Base-by-base conservation (phyloP, 805 yeast genomes). In the Metahyphopichia silvanorum region DNA sequence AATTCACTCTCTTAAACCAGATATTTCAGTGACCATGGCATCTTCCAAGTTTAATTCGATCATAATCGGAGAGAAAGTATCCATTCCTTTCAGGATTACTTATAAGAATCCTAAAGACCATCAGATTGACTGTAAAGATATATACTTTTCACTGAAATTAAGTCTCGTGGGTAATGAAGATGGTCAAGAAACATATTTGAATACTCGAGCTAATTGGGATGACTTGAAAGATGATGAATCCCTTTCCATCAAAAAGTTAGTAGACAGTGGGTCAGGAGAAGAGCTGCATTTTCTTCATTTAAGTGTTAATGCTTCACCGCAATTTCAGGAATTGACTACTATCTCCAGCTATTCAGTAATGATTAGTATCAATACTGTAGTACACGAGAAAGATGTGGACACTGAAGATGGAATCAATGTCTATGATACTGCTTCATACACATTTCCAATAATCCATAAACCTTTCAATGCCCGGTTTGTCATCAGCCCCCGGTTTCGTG, bases 181-280 rank as follows among this genome's bases (percentile, higher is more conserved):
- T 13, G 18, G n/a, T 10, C 18, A 14, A 2, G 53, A 45, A 7
- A 34, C 41, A 2, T 49, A 44, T 5, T 19, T 33, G 13, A 37
- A 41, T 5, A 46, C 55, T 2, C 57, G 45, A 27, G 46, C 47
- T 4, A 53, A 51, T 33, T 66, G 71, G 71, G 54, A 59, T 15
- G 40, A 31, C 5, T 36, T 57, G 26, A 66, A 66, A 37, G 73
- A 66, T 37, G 73, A 66, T 29, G 68, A 62, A 36, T 53, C 64
- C 1, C 39, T 66, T 25, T 46, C 48, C 16, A 29, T 65, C 19
- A 32, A 40, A 4, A 38, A 37, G 2, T 32, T 49, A 4, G 40
- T 42, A 2, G 34, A 33, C n/a, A 25, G 31, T 2, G 40, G 31
- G 1, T 22, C 25, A 2, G 25, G 22, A 12, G 34, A 33, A 10